phyloP scores from a whole-genome alignment of 148 eudicot genomes.

The Cornus florida region DNA sequence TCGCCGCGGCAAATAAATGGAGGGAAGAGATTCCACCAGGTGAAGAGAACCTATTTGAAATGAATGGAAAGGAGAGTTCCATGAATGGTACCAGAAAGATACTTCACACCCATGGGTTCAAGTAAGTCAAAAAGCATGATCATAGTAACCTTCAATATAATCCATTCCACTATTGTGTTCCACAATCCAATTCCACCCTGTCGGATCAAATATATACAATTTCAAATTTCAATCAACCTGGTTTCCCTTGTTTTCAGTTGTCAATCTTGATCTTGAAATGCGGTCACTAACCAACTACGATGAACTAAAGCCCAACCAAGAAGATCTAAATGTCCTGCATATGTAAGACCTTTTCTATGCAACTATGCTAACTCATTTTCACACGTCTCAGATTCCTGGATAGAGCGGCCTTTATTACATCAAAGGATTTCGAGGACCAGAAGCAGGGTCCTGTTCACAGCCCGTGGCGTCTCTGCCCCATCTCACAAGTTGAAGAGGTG shows the following conservation, averaged over 20 bases:
- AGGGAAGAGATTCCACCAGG: constrained; percentile 33
- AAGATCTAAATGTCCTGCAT: too few species aligned
- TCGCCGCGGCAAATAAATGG: constrained; percentile 70
- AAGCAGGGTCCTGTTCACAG: constrained; percentile 27
- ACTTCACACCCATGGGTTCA: constrained; percentile 73
- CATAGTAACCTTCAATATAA: not conserved
- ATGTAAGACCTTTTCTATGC: too few species aligned
- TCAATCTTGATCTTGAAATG: too few species aligned
- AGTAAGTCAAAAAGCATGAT: constrained; percentile 38
- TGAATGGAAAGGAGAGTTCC: constrained; percentile 37
- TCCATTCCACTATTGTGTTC: too few species aligned
- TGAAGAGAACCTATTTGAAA: constrained; percentile 43
- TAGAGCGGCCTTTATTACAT: constrained; percentile 60
- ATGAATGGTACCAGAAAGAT: constrained; percentile 45
- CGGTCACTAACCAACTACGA: too few species aligned
- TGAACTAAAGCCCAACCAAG: too few species aligned
- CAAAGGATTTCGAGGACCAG: constrained; percentile 39
- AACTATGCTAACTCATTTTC: constrained; percentile 10
- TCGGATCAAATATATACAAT: too few species aligned
- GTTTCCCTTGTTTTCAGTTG: too few species aligned
- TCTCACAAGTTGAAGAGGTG: constrained; percentile 89
- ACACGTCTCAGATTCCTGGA: constrained; percentile 60
- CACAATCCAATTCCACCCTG: too few species aligned
- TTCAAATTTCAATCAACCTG: too few species aligned
- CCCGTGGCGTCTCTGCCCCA: constrained; percentile 82